Base-by-base conservation (phyloP, 768 basidiomycete genomes). In the Suillus alpinus region DNA sequence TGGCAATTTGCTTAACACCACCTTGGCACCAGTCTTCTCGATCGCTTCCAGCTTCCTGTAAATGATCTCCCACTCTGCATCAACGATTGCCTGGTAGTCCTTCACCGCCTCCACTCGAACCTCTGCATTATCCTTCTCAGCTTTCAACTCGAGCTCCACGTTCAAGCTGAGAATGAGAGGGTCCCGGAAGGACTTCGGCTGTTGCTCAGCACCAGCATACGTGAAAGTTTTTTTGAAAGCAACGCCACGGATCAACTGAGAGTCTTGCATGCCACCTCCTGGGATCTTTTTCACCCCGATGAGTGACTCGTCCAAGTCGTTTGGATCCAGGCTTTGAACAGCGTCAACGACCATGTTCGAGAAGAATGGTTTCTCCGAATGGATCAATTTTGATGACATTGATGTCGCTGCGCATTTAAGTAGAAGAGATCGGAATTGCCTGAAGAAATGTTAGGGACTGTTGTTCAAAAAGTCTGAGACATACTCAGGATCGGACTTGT, bases 191-290 rank as follows among this genome's bases (percentile, higher is more conserved):
- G 84, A 82, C 77, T 98, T 98, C 46, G 96, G 97, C 72, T 98
- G 96, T 75, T 99, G 97, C 72, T 99, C 97, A 20, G 97, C 97
- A 51, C 97, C 97, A 23, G 97, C 97, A 66, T 99, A 99, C 2
- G 95, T 95, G 77, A 99, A 99, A 0, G 97, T 99, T 80, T 99
- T 99, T 76, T 98, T 98, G 87, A 98, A 99, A 0, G 97, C 87
- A 52, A 99, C 97, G 41, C 97, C 96, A 59, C 80, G 78, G 70
- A 99, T 82, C 47, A 98, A 81, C 14, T 90, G 82, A 2, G 95
- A 96, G 73, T 98, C 97, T 76, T 98, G 94, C 88, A 97, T 91
- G 61, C 92, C 97, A 50, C 97, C 97, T 56, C 97, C 97, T 26
- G 97, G 86, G 52, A 98, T 92, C 80, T 98, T 97, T 80, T 98